Base-by-base conservation (phyloP, 768 basidiomycete species). In the Suillus paluster region DNA sequence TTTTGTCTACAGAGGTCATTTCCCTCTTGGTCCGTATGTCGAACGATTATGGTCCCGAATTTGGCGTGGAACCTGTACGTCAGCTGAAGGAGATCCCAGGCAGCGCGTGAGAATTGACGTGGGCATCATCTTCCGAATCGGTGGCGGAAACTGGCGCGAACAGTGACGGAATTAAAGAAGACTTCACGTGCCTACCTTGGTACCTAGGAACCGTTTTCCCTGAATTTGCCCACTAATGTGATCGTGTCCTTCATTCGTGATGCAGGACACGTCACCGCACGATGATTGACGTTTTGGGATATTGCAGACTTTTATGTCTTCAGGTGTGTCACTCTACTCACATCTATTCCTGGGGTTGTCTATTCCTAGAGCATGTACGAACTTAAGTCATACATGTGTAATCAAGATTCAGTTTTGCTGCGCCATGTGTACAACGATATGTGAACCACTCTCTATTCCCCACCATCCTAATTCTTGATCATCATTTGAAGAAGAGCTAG, bases 401-500 rank as follows among this genome's bases (percentile, higher is more conserved):
- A 52, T 63, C 39, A 46, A 27, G 23, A 14, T 63, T 34, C 49
- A 23, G 57, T 27, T 63, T 65, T 36, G 25, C n/a, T 64, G 66
- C 60, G 64, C 45, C 63, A 59, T 67, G 64, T 64, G 65, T 39
- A 78, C 66, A 25, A 69, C 63, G 30, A 84, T 66, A 60, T 77
- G 69, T 59, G 79, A 76, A 21, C 71, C 83, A 9, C 83, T 81
- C 61, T 92, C 89, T 41, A 94, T 69, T 7, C 92, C 91, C 70
- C 88, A 83, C 90, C 90, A 92, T 62, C 81, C 84, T 45, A 93
- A 71, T 57, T 86, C 82, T 59, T 82, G 83, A 14, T 71, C 66
- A 55, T 90, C 86, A 33, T 82, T 68, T 81, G 77, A 34, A 94
- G 74, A 57, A 80, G 78, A 27, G 78, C 75, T 33, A 85, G 75